A percentile compares a stretch with the other conserved stretches of the same genome.
These are phyloP conservation scores for Passiflora organensis DNA, from an alignment of 345 rosid genomes.

Conservation along the genomic window DNA sequence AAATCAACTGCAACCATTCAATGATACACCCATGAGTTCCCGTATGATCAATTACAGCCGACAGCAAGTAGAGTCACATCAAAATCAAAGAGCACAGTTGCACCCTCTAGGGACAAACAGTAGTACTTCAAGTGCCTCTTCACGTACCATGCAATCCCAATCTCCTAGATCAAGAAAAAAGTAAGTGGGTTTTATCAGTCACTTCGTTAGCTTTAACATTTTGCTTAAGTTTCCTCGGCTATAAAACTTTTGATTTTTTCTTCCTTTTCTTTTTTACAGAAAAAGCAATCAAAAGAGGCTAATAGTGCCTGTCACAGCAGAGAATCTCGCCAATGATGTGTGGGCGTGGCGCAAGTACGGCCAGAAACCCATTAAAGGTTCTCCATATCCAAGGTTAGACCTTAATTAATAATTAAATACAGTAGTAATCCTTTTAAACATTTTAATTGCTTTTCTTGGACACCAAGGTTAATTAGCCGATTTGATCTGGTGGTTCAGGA, in stretches of 20 bases:
- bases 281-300: conserved; percentile 61
- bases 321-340: conserved; percentile 66
- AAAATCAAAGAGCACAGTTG: conserved; percentile 15
- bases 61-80: conserved; percentile 2
- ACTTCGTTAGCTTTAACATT: background rate
- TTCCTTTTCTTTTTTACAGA: conserved; percentile 34
- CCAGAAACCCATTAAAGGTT: conserved; percentile 93
- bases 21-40: background rate
- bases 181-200: conserved; percentile 18
- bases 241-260: background rate
- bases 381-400: conserved; percentile 76
- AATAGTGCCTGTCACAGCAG: conserved; percentile 63
- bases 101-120: background rate
- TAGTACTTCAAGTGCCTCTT: conserved; percentile 2
- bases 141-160: conserved; percentile 19
- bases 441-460: too few species aligned
- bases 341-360: conserved; percentile 99
- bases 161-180: conserved; percentile 53
- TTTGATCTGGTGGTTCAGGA: conserved; percentile 40
- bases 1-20: background rate
- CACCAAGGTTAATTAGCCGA: too few species aligned
- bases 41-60: background rate
- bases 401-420: background rate
- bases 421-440: background rate
- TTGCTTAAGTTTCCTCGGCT: background rate